Conservation (phyloP, 2,329 filamentous ascomycete species). For the Fusarium irregulare region DNA sequence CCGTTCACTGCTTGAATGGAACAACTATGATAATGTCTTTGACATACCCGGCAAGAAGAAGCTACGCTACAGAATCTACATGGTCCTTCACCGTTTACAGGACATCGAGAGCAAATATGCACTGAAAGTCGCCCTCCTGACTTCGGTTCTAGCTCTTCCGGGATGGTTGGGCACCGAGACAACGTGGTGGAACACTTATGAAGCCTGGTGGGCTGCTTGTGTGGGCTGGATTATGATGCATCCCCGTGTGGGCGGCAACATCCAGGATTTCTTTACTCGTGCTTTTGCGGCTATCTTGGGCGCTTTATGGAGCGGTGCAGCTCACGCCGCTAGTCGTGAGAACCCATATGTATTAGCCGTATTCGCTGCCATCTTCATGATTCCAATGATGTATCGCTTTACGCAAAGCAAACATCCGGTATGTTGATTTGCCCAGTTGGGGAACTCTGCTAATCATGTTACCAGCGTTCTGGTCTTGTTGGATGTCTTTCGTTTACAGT, state of each 20-base stretch:
- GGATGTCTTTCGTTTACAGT: constrained; percentile 68
- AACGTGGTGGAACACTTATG: constrained; percentile 66
- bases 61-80: constrained; percentile 62
- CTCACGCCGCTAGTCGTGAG: constrained; percentile 62
- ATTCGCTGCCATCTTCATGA: constrained; percentile 67
- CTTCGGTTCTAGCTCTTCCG: constrained; percentile 63
- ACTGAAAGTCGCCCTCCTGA: constrained; percentile 65
- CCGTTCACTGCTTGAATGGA: constrained; percentile 34
- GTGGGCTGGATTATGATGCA: constrained; percentile 67
- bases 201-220: constrained; percentile 69
- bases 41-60: constrained; percentile 45
- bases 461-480: constrained; percentile 65
- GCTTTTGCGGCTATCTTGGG: constrained; percentile 62
- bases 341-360: constrained; percentile 66
- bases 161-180: constrained; percentile 60
- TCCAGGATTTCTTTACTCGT: constrained; percentile 67
- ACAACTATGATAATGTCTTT: constrained; percentile 48
- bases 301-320: constrained; percentile 65
- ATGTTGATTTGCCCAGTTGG: constrained; percentile 28
- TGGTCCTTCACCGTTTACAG: constrained; percentile 62
- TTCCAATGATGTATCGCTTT: constrained; percentile 69
- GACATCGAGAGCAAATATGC: constrained; percentile 69
- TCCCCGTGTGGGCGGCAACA: constrained; percentile 65
- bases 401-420: constrained; percentile 66
- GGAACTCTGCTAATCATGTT: constrained; percentile 20